These are phyloP conservation scores for Vararia minispora DNA, from an alignment of 768 basidiomycete genomes.

Conservation along the genomic window DNA sequence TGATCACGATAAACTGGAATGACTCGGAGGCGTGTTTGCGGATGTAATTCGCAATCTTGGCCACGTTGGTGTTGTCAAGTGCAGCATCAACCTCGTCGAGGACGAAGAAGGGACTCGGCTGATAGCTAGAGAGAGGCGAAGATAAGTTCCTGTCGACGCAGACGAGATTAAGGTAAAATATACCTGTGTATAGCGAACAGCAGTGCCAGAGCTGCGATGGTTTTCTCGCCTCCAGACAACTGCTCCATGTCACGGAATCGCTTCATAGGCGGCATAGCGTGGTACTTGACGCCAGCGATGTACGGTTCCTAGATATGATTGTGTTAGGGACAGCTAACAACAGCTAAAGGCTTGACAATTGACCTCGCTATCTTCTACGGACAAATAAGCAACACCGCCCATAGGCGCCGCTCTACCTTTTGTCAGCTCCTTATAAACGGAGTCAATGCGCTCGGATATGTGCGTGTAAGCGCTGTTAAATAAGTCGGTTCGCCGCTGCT, in stretches of 20 bases:
- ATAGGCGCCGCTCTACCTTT: conserved; percentile 89
- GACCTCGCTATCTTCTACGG: conserved; percentile 92
- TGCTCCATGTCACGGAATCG: conserved; percentile 99
- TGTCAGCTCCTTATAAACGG: conserved; percentile 95
- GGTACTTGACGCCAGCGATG: conserved; percentile 87
- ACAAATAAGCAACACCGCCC: conserved; percentile 95
- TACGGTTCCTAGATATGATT: conserved; percentile 60
- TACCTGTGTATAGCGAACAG: conserved; percentile 95
- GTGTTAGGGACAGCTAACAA: not conserved
- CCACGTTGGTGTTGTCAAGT: conserved; percentile 96
- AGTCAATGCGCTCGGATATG: conserved; percentile 89
- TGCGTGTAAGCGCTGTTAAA: conserved; percentile 97
- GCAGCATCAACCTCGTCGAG: conserved; percentile 99
- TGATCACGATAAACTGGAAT: conserved; percentile 98
- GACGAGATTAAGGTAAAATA: conserved; percentile 4
- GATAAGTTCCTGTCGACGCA: no score
- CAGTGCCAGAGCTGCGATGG: conserved; percentile 92
- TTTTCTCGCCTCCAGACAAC: conserved; percentile 96
- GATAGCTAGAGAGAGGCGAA: conserved; percentile 54
- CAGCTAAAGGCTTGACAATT: not conserved
- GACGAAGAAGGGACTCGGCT: conserved; percentile 96
- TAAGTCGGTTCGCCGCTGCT: conserved; percentile 65
- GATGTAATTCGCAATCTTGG: conserved; percentile 91
- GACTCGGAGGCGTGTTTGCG: conserved; percentile 67
- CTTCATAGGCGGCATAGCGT: conserved; percentile 99